These are phyloP conservation scores for Eucalyptus pumila DNA, from an alignment of 345 rosid genomes.

Conservation along the genomic window DNA sequence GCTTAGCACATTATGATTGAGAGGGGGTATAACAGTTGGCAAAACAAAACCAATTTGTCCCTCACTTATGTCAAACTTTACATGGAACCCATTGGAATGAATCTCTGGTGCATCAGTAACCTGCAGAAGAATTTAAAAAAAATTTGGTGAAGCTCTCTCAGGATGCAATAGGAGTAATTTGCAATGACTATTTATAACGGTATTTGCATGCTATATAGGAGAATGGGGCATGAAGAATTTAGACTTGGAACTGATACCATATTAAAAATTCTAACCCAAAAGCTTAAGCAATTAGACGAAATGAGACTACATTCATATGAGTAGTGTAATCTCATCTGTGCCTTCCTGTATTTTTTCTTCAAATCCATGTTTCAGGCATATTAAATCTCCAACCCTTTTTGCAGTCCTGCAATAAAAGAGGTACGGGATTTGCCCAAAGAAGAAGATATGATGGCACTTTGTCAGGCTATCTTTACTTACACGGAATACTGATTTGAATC, in stretches of 20 bases:
- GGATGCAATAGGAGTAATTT: neutral
- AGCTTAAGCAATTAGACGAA: neutral
- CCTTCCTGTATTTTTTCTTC: neutral
- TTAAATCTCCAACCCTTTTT: neutral
- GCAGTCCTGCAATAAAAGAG: neutral
- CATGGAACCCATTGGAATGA: conserved; percentile 92
- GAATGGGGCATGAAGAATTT: neutral
- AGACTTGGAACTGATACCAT: neutral
- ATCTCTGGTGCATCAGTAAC: conserved; percentile 95
- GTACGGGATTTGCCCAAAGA: neutral
- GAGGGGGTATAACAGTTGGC: conserved; percentile 66
- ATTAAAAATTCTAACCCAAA: neutral
- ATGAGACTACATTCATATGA: neutral
- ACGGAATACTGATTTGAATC: conserved; percentile 98
- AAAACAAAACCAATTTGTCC: conserved; percentile 94
- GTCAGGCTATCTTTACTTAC: conserved; percentile 13
- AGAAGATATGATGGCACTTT: neutral
- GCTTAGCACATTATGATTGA: conserved; percentile 32
- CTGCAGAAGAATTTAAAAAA: conserved; percentile 31
- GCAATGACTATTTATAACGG: neutral
- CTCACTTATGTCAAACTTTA: conserved; percentile 79
- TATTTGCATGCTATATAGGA: neutral
- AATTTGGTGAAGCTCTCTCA: neutral
- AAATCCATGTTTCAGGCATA: neutral
- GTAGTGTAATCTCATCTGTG: neutral